Evolutionary conservation across 2,329 filamentous ascomycete species (phyloP), one percentile per base, ranked within the genome.

Genomic region (Cryphonectria radicalis): DNA sequence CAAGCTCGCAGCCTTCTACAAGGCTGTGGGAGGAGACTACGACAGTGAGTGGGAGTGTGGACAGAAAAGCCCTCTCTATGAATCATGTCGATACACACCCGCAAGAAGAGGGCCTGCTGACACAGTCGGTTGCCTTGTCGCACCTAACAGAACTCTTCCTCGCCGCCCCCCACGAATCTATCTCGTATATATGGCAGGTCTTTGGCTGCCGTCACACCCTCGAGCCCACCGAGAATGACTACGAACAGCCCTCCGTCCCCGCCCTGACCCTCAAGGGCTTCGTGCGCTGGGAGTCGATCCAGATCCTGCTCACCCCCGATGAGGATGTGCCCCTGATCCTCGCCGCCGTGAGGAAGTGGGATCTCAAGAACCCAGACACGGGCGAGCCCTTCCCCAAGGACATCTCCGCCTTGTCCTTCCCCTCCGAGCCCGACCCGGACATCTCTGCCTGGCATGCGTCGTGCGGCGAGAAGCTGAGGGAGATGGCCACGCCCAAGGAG

Each of bases 161-260:
- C 59, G 87, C 91, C 3, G 93, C 92, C 46, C 90, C 92, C 28
- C 83, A 91, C 72, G 84, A 89, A 53, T 91, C 92, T 60, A 90
- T 99, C 74, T 96, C 95, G 40, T 97, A 94, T 82, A 96, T 98
- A 74, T 98, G 97, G 86, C 92, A 94, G 77, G 93, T 93, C 10
- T 89, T 97, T 67, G 96, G 95, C 76, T 98, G 95, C 79, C 92
- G 94, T 76, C 95, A 98, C 82, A 91, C 90, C 66, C 86, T 98
- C 40, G 93, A 97, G 75, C 93, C 93, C 0, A 89, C 89, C 64
- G 88, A 89, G 55, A 87, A 91, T 76, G 89, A 93, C 74, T 98
- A 93, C 79, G 88, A 87, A 4, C 85, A 90, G 0, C 67, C 67
- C 0, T 90, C 88, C 0, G 88, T 98, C 59, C 96, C 96, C 0